Evolutionary conservation across 441 rosid genomes (phyloP), one percentile per base, ranked within the genome.

Genomic region (Pelargonium australe): DNA sequence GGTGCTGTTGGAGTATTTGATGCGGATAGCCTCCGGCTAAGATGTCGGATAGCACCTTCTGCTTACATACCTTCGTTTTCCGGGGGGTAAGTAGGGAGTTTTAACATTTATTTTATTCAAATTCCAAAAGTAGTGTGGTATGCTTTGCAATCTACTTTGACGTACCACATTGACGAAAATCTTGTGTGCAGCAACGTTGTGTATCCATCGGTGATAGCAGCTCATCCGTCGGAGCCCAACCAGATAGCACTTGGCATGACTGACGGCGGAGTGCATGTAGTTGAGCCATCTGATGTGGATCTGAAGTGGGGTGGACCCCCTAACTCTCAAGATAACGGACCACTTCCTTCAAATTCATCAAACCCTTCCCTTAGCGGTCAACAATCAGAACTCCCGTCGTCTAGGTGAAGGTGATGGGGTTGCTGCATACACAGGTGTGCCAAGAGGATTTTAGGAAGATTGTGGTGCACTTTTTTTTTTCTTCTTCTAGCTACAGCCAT

Each of bases 1-100:
- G 89, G 87, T n/a, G 81, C 84, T 25, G 68, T 85, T 62, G 89
- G 86, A 70, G 87, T 85, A 66, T 85, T 85, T 58, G 87, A 85
- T 72, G 80, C 81, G 1, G 87, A 83, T 40, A 68, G 77, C 67
- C 71, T 85, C 23, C 78, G 85, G 73, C 73, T 85, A 17, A 72
- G 86, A 73, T 82, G 87, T 72, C 80, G 89, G 67, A 79, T 85
- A 58, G 83, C 85, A 37, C 78, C 89, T 40, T 83, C 87, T 62
- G 81, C 89, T 10, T 85, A 85, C 71, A 73, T 83, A 40, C 76
- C 85, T 53, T 76, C 82, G 7, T 67, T 43, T 28, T 61, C 77
- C 2, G 77, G 68, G 40, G 63, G 85, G 86, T 85, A 68, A 73
- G 81, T 5, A 43, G 2, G 63, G 2, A 31, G 37, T 23, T 16